These are phyloP conservation scores for Moricandia arvensis DNA, from an alignment of 345 rosid species.

Conservation along the genomic window DNA sequence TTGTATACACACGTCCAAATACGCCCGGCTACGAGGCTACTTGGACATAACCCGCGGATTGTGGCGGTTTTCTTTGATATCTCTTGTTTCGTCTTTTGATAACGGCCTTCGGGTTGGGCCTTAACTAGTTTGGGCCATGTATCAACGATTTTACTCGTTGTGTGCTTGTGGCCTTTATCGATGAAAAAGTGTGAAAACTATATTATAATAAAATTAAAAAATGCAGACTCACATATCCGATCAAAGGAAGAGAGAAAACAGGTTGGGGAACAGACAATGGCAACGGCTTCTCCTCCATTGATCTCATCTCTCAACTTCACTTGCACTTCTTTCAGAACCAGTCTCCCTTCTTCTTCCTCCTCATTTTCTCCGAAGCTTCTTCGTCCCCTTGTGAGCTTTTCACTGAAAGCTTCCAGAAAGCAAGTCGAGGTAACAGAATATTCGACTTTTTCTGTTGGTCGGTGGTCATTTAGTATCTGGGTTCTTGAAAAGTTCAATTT, in stretches of 20 bases:
- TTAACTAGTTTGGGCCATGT: not conserved
- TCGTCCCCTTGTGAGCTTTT: constrained; percentile 38
- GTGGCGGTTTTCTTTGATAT: too few relatives aligned
- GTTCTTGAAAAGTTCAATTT: not conserved
- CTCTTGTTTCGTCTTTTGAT: not conserved
- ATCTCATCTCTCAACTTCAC: constrained; percentile 43
- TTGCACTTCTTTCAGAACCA: constrained; percentile 36
- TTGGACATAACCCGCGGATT: too few relatives aligned
- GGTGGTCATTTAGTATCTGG: not conserved
- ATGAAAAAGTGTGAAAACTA: not conserved
- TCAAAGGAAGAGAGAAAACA: constrained; percentile 12
- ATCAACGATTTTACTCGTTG: not conserved
- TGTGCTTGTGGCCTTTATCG: not conserved
- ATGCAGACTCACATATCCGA: not conserved
- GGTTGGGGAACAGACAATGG: not conserved
- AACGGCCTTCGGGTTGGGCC: not conserved
- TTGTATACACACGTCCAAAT: too few relatives aligned
- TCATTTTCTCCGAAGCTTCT: constrained; percentile 31
- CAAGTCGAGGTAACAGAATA: constrained; percentile 65
- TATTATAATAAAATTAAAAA: not conserved
- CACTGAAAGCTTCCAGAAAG: constrained; percentile 53
- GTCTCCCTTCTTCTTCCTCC: constrained; percentile 12
- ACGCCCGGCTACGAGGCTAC: too few relatives aligned
- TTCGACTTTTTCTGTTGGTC: not conserved
- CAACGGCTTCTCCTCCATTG: constrained; percentile 54